Conservation (phyloP, 116 monocot species). For the Posidonia oceanica region DNA sequence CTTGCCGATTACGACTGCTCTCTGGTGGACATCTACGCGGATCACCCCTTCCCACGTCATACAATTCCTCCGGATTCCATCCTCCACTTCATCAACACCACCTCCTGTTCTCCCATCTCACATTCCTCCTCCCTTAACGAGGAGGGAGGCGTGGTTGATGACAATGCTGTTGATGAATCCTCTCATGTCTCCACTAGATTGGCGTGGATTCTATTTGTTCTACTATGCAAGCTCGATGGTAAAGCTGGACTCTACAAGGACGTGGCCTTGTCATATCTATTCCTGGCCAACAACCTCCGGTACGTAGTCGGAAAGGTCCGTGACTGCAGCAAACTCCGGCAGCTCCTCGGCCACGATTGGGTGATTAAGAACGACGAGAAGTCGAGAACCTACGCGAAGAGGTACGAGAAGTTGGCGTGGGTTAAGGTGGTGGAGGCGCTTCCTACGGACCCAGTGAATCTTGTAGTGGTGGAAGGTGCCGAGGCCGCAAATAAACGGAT, state of each 20-base stretch:
- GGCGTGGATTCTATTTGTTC: conserved; percentile 36
- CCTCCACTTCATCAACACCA: not conserved
- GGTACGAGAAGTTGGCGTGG: conserved; percentile 31
- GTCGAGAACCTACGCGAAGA: conserved; percentile 22
- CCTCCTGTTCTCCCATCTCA: not conserved
- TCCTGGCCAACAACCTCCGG: conserved; percentile 45
- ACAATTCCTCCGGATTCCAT: conserved; percentile 12
- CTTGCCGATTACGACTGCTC: conserved; percentile 31
- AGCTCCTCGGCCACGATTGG: conserved; percentile 41
- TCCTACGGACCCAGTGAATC: too few species aligned
- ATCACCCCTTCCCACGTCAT: conserved; percentile 7
- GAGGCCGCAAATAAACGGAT: conserved; percentile 4
- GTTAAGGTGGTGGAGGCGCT: conserved; percentile 17
- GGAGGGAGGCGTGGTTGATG: too few species aligned
- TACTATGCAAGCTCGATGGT: conserved; percentile 45
- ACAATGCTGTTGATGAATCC: not conserved
- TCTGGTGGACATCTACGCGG: conserved; percentile 28
- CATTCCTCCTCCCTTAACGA: not conserved
- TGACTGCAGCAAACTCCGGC: conserved; percentile 10
- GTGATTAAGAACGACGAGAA: conserved; percentile 20
- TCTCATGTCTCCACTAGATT: conserved; percentile 7
- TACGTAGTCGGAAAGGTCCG: conserved; percentile 33
- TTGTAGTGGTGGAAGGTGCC: not conserved
- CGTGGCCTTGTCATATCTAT: conserved; percentile 35
- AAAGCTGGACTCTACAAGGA: conserved; percentile 32